A percentile compares a stretch with the other conserved stretches of the same genome.
phyloP scores from a whole-genome alignment of 2,329 filamentous ascomycete species.

The Calcarisporium arbuscula region DNA sequence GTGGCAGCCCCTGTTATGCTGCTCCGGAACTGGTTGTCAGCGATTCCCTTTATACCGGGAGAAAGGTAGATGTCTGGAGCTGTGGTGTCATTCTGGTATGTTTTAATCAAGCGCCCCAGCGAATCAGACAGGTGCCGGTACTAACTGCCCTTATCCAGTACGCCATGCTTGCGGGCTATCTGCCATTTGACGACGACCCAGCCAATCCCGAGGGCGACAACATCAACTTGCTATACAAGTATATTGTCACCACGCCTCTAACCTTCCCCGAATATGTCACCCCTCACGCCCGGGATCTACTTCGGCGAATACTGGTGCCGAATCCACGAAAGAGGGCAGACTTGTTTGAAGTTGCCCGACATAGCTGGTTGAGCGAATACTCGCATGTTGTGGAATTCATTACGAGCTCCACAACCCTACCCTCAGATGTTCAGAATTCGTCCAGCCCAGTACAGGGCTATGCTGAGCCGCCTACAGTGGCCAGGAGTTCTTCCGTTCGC shows the following conservation, averaged over 20 bases:
- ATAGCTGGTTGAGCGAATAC: slow-evolving; percentile 97
- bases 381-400: slow-evolving; percentile 96
- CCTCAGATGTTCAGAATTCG: slow-evolving; percentile 76
- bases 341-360: slow-evolving; percentile 91
- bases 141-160: slow-evolving; percentile 56
- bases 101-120: slow-evolving; percentile 15
- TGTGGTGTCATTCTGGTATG: slow-evolving; percentile 96
- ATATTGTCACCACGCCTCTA: slow-evolving; percentile 93
- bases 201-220: slow-evolving; percentile 98
- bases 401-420: slow-evolving; percentile 87
- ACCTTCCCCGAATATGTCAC: slow-evolving; percentile 99
- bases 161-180: slow-evolving; percentile 94
- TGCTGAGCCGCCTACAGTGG: slow-evolving; percentile 55
- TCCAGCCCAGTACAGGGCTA: slow-evolving; percentile 55
- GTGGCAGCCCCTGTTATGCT: slow-evolving; percentile 95
- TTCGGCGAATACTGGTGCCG: slow-evolving; percentile 88
- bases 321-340: slow-evolving; percentile 93
- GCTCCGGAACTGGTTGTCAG: slow-evolving; percentile 96
- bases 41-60: slow-evolving; percentile 92
- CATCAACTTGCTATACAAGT: slow-evolving; percentile 98
- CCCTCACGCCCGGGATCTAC: slow-evolving; percentile 85
- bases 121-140: no score
- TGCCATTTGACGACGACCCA: slow-evolving; percentile 96
- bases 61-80: slow-evolving; percentile 99
- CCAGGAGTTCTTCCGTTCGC: slow-evolving; percentile 87